Percentiles rank a stretch among this genome's conserved stretches.
phyloP scores from a whole-genome alignment of 441 rosid genomes.

The Euphorbia celastroides region DNA sequence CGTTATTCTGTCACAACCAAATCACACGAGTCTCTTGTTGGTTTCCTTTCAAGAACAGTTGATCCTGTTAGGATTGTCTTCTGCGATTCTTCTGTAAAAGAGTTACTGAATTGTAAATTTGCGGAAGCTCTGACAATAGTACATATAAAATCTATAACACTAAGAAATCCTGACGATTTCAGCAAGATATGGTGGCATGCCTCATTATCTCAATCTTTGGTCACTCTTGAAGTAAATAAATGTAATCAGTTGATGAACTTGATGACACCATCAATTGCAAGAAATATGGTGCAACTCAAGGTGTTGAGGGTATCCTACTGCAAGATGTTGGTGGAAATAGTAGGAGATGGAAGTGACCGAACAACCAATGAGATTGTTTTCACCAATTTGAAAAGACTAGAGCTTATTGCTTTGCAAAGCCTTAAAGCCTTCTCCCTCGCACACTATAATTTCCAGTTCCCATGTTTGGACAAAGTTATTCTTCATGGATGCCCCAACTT shows the following conservation, averaged over 20 bases:
- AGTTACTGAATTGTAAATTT: not conserved
- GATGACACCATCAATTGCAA: not conserved
- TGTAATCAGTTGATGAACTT: not conserved
- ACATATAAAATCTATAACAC: not conserved
- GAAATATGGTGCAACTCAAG: not conserved
- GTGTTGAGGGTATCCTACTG: not conserved
- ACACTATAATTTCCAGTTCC: not conserved
- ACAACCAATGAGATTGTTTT: constrained; percentile 9
- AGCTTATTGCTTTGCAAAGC: not conserved
- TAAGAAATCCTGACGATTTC: not conserved
- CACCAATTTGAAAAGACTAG: not conserved
- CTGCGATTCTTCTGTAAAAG: constrained; percentile 9
- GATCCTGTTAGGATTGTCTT: not conserved
- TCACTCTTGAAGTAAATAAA: not conserved
- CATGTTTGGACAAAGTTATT: not conserved
- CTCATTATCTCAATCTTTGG: not conserved
- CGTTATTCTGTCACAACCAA: constrained; percentile 1
- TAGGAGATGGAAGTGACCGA: not conserved
- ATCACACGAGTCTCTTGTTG: not conserved
- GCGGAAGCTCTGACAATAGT: not conserved
- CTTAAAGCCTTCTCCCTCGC: not conserved
- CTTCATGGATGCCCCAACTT: not conserved
- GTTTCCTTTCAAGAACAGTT: not conserved
- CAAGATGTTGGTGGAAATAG: constrained; percentile 1
- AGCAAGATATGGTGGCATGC: not conserved